Evolutionary conservation across 2,329 filamentous ascomycete species (phyloP).

Genomic region (Neopestalotiopsis sp.): DNA sequence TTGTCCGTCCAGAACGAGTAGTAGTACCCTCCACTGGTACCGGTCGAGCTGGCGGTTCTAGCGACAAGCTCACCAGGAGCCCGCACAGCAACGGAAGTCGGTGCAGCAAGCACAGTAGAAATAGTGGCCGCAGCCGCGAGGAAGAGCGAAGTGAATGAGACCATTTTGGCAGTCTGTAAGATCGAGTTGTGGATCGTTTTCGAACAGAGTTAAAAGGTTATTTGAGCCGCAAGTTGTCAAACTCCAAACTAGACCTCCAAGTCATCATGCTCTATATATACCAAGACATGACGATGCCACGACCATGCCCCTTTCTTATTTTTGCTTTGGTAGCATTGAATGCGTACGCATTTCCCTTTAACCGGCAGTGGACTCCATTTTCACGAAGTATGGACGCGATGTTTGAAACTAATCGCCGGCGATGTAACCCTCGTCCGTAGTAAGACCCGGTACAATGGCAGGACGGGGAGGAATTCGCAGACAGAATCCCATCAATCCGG

Average conservation of each 20-base stretch:
- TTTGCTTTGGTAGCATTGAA: not conserved
- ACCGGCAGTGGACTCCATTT: not conserved
- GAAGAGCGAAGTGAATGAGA: slow-evolving; percentile 45
- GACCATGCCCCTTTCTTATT: slow-evolving; percentile 2
- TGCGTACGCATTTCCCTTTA: not conserved
- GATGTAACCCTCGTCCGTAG: slow-evolving; percentile 9
- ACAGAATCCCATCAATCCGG: slow-evolving; percentile 11
- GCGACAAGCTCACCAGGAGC: slow-evolving; percentile 39
- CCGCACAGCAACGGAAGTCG: slow-evolving; percentile 36
- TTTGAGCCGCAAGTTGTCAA: not conserved
- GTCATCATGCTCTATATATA: not conserved
- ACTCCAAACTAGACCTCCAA: not conserved
- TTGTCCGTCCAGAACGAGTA: slow-evolving; percentile 67
- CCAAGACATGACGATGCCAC: not conserved
- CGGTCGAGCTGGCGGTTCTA: slow-evolving; percentile 51
- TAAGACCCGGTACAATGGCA: not conserved
- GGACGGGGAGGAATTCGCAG: slow-evolving; percentile 11
- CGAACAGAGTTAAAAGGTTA: slow-evolving; percentile 9
- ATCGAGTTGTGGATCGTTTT: not conserved
- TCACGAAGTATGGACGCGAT: not conserved
- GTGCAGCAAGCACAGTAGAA: slow-evolving; percentile 40
- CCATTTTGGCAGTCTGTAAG: slow-evolving; percentile 39
- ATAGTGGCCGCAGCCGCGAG: slow-evolving; percentile 41
- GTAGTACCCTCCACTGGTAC: slow-evolving; percentile 63
- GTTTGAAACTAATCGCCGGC: not conserved